A percentile compares a stretch with the other conserved stretches of the same genome.
Evolutionary conservation across 371 early-diverging fungal genomes (phyloP).

Genomic region (Dinochytrium kinnereticum): DNA sequence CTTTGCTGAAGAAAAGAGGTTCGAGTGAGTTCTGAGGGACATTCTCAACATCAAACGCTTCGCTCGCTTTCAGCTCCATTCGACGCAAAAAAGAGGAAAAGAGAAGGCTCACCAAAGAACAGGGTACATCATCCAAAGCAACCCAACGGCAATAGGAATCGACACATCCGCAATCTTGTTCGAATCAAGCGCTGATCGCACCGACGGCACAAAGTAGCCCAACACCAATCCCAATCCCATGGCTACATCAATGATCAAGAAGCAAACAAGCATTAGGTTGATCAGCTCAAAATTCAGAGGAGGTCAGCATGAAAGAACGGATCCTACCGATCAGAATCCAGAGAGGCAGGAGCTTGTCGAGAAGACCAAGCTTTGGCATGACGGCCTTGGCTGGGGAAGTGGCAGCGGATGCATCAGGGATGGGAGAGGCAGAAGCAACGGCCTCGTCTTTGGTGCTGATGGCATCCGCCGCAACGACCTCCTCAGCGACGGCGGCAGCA

Average conservation of each 20-base stretch:
- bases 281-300: background rate
- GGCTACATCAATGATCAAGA: constrained; percentile 25
- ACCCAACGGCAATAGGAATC: constrained; percentile 68
- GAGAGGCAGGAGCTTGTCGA: constrained; percentile 27
- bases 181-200: constrained; percentile 57
- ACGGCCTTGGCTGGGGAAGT: constrained; percentile 27
- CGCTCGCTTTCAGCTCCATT: background rate
- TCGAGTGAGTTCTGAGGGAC: background rate
- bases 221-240: constrained; percentile 75
- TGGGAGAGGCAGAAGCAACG: no score
- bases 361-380: background rate
- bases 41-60: no score
- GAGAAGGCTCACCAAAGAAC: constrained; percentile 58
- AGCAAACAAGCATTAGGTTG: background rate
- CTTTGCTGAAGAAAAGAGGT: constrained; percentile 41
- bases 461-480: no score
- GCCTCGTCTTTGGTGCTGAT: no score
- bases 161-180: constrained; percentile 70
- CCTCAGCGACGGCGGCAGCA: no score
- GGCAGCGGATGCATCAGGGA: no score
- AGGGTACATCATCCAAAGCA: constrained; percentile 70
- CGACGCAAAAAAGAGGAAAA: background rate
- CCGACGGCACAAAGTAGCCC: constrained; percentile 68
- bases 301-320: background rate
- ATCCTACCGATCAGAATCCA: constrained; percentile 25